A percentile compares a stretch with the other conserved stretches of the same genome.
These are phyloP conservation scores for Scutellaria baicalensis DNA, from an alignment of 257 asterid species.

Conservation along the genomic window DNA sequence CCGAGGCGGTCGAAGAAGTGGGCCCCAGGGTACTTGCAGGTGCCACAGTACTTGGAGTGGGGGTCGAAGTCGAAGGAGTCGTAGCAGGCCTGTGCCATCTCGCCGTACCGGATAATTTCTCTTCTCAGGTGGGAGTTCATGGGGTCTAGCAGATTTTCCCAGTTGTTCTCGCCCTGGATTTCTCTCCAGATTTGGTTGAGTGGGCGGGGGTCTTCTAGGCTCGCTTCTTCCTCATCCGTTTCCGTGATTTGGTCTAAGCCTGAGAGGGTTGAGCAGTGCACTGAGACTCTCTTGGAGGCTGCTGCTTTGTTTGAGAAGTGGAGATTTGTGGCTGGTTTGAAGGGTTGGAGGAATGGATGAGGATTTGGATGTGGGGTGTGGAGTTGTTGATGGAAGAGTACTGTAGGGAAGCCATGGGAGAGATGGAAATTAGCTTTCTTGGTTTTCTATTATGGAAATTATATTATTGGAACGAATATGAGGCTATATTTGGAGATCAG, in stretches of 20 bases:
- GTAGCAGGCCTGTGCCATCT: conserved; percentile 72
- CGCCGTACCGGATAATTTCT: conserved; percentile 65
- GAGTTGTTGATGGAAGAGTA: conserved; percentile 23
- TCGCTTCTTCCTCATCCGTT: conserved; percentile 10
- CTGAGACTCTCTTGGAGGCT: neutral
- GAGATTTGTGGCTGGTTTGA: conserved; percentile 2
- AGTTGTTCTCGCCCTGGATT: conserved; percentile 47
- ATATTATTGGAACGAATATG: too few species aligned
- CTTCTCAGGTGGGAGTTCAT: conserved; percentile 52
- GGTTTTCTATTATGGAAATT: too few species aligned
- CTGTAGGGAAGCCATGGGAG: conserved; percentile 37
- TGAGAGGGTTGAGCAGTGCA: conserved; percentile 26
- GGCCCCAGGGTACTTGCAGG: conserved; percentile 50
- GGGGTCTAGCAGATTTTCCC: conserved; percentile 63
- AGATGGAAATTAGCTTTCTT: neutral
- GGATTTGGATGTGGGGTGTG: conserved; percentile 4
- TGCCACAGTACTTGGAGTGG: conserved; percentile 74
- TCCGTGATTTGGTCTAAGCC: conserved; percentile 21
- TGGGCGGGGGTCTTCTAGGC: conserved; percentile 24
- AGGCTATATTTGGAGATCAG: too few species aligned
- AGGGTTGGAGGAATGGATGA: neutral
- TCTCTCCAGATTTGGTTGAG: conserved; percentile 49
- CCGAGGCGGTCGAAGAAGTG: conserved; percentile 47
- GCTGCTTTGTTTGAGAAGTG: conserved; percentile 1
- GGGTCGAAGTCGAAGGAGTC: conserved; percentile 85